phyloP scores from a whole-genome alignment of 306 rosid species.

The Potentilla sterilis region DNA sequence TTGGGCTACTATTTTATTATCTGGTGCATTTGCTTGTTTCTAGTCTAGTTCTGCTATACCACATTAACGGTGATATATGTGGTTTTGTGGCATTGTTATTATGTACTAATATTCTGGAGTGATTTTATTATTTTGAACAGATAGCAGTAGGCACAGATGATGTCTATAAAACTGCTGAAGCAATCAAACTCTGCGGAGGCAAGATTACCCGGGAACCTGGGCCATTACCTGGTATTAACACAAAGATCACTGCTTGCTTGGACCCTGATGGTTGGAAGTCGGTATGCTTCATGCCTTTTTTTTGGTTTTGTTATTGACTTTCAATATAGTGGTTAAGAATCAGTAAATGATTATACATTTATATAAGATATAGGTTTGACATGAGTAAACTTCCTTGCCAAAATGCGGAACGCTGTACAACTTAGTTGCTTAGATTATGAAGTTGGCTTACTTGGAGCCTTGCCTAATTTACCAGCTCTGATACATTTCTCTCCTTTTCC shows the following conservation, averaged over 20 bases:
- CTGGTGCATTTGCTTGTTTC: background rate
- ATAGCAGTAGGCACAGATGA: constrained; percentile 91
- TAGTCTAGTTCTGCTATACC: background rate
- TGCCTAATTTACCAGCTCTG: background rate
- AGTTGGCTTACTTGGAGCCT: background rate
- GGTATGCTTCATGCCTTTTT: constrained; percentile 47
- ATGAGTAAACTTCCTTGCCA: background rate
- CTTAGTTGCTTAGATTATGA: background rate
- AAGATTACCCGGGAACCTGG: constrained; percentile 88
- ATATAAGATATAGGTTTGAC: background rate
- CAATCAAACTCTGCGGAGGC: constrained; percentile 76
- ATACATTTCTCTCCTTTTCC: constrained; percentile 19
- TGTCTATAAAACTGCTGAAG: constrained; percentile 91
- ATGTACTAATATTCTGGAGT: constrained; percentile 11
- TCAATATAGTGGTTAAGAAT: background rate
- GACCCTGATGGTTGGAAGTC: constrained; percentile 98
- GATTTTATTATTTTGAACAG: constrained; percentile 40
- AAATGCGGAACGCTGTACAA: background rate
- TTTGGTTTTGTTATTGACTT: background rate
- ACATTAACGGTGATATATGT: background rate
- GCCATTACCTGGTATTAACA: constrained; percentile 73
- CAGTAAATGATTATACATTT: background rate
- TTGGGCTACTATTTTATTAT: background rate
- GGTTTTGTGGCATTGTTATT: background rate
- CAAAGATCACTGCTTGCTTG: constrained; percentile 83